Evolutionary conservation across 305 asterid species (phyloP), one percentile per base, ranked within the genome.

Genomic region (Fraxinus sp.): DNA sequence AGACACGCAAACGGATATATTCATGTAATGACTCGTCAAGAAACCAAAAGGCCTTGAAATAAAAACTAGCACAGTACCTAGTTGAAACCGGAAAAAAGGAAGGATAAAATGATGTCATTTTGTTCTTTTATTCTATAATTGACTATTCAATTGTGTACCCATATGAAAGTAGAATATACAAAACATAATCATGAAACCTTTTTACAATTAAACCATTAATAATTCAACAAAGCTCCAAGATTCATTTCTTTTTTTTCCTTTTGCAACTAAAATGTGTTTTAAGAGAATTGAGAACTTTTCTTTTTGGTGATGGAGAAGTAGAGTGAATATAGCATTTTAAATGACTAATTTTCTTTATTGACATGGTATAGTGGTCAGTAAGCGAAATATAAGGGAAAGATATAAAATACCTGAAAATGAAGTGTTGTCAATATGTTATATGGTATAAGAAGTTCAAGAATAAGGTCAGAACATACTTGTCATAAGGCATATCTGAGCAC

Each of bases 401-500:
- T 9, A 62, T 7, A 62, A 20, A 62, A 62, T 2, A 62, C 13
- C 71, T 22, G 32, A 62, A 18, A 22, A 18, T 18, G 32, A 62
- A 0, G 5, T 22, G 39, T 8, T 68, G 9, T 68, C 75, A 28
- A 68, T 11, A 28, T 11, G 37, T 68, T 13, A 30, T 68, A 28
- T 68, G 39, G 39, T 26, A n/a, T 14, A 28, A 49, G 24, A 77
- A 52, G 62, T 77, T 76, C 79, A 77, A 49, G 64, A 82, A 80
- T 46, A 22, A 55, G 59, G 82, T 55, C 8, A 3, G 55, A 81
- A 84, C 91, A 83, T 87, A 90, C 93, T 86, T 88, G 74, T 84
- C 93, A 83, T 78, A 84, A 36, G 92, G 91, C 91, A 90, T 78
- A 90, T 92, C 88, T 4, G 91, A 86, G 87, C 98, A 93, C 59